Evolutionary conservation across 1,284 basidiomycete genomes (phyloP).

Genomic region (Ceratobasidium papillatum): DNA sequence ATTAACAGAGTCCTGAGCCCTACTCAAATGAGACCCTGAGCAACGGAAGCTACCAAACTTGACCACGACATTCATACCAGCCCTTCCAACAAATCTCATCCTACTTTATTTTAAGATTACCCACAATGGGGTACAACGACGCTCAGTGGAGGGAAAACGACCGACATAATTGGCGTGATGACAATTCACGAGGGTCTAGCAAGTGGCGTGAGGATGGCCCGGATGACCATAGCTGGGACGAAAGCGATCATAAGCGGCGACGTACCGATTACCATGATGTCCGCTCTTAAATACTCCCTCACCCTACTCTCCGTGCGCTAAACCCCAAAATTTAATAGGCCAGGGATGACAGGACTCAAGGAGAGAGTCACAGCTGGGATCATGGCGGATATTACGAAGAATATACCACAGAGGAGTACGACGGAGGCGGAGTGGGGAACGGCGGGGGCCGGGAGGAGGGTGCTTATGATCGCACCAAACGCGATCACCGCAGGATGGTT

Average conservation of each 20-base stretch:
- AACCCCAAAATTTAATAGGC: slow-evolving; percentile 41
- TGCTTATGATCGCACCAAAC: slow-evolving; percentile 50
- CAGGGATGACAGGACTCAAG: slow-evolving; percentile 48
- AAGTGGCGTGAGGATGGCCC: slow-evolving; percentile 35
- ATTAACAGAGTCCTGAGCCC: not conserved
- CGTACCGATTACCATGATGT: slow-evolving; percentile 42
- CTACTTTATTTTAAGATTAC: not conserved
- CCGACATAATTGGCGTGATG: slow-evolving; percentile 27
- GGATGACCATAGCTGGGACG: slow-evolving; percentile 43
- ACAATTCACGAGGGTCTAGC: slow-evolving; percentile 13
- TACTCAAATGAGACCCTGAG: not conserved
- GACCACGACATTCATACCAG: slow-evolving; percentile 7
- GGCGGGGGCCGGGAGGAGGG: slow-evolving; percentile 47
- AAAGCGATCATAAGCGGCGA: slow-evolving; percentile 72
- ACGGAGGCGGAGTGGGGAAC: slow-evolving; percentile 32
- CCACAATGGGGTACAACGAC: slow-evolving; percentile 18
- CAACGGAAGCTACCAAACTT: not conserved
- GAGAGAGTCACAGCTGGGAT: slow-evolving; percentile 56
- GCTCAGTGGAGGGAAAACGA: slow-evolving; percentile 19
- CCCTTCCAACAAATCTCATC: not conserved
- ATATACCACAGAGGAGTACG: slow-evolving; percentile 36
- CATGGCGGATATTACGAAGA: slow-evolving; percentile 51
- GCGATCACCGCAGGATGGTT: slow-evolving; percentile 65
- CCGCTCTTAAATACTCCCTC: slow-evolving; percentile 24
- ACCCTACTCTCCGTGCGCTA: slow-evolving; percentile 26